Percentiles rank a stretch among this genome's conserved stretches.
phyloP scores from a whole-genome alignment of 495 filamentous ascomycete species.

The Podospora anserina region DNA sequence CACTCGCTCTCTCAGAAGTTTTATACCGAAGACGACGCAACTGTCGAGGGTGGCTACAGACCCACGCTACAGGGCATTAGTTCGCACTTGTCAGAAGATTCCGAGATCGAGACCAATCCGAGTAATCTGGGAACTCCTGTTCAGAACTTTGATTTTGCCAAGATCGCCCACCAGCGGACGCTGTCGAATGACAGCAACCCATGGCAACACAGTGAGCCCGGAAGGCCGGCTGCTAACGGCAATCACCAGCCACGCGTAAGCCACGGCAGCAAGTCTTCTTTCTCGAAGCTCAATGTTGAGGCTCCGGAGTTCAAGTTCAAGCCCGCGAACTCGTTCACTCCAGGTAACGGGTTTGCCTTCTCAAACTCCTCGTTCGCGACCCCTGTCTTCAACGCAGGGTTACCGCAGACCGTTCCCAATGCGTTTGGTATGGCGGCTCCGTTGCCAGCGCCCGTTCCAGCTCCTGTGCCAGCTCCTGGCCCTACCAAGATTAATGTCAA shows the following conservation, averaged over 20 bases:
- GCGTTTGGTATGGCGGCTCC: constrained; percentile 9
- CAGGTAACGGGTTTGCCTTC: constrained; percentile 56
- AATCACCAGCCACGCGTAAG: constrained; percentile 32
- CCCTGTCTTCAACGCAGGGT: constrained; percentile 34
- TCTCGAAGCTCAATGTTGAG: constrained; percentile 78
- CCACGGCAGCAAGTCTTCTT: constrained; percentile 63
- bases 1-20: constrained; percentile 55
- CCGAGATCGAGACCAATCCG: constrained; percentile 73
- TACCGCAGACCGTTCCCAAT: constrained; percentile 36
- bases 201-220: constrained; percentile 47
- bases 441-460: constrained; percentile 7
- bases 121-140: constrained; percentile 66
- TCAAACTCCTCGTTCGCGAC: constrained; percentile 52
- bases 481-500: constrained; percentile 61
- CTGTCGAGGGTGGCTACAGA: constrained; percentile 36
- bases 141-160: constrained; percentile 41
- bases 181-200: constrained; percentile 50
- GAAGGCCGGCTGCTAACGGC: constrained; percentile 29
- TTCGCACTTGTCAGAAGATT: constrained; percentile 49
- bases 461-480: constrained; percentile 28
- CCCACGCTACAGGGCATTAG: constrained; percentile 30
- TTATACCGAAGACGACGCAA: constrained; percentile 45
- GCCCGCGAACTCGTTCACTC: constrained; percentile 58
- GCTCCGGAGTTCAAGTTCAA: constrained; percentile 87
- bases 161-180: constrained; percentile 38